phyloP scores from a whole-genome alignment of 805 yeast species.

The Ascoidea asiatica region DNA sequence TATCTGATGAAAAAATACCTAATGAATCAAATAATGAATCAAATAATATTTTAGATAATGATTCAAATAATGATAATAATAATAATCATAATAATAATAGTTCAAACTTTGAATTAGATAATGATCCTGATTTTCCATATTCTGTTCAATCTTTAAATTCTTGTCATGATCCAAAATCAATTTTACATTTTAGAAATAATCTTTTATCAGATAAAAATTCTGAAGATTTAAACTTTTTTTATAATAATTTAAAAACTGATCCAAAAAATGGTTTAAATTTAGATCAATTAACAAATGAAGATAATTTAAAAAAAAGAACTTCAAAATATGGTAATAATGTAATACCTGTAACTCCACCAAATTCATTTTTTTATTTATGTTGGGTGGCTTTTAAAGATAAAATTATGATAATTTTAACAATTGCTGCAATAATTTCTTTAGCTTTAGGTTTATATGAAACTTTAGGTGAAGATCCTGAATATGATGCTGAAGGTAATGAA shows the following conservation, averaged over 20 bases:
- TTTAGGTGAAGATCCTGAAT: conserved; percentile 68
- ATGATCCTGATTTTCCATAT: neutral
- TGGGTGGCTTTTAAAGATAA: conserved; percentile 84
- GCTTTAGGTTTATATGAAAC: conserved; percentile 89
- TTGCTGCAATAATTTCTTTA: conserved; percentile 82
- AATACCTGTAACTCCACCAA: conserved; percentile 60
- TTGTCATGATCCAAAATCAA: neutral
- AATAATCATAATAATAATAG: too few relatives aligned
- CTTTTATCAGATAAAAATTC: neutral
- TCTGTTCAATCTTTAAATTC: neutral
- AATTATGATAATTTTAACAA: conserved; percentile 66
- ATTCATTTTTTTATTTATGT: conserved; percentile 54
- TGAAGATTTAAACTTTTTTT: conserved; percentile 11
- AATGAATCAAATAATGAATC: too few relatives aligned
- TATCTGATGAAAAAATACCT: too few relatives aligned
- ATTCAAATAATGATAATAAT: too few relatives aligned
- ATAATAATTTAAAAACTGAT: conserved; percentile 23
- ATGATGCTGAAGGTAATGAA: conserved; percentile 65
- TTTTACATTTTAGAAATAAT: neutral
- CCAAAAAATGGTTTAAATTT: conserved; percentile 26
- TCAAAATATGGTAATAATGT: conserved; percentile 55
- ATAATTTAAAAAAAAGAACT: conserved; percentile 19
- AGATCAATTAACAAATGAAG: conserved; percentile 17
- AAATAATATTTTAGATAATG: too few relatives aligned
- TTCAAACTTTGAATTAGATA: too few relatives aligned